A percentile compares a stretch with the other conserved stretches of the same genome.
Evolutionary conservation across 2,329 filamentous ascomycete genomes (phyloP).

Genomic region (Thelonectria discophora): DNA sequence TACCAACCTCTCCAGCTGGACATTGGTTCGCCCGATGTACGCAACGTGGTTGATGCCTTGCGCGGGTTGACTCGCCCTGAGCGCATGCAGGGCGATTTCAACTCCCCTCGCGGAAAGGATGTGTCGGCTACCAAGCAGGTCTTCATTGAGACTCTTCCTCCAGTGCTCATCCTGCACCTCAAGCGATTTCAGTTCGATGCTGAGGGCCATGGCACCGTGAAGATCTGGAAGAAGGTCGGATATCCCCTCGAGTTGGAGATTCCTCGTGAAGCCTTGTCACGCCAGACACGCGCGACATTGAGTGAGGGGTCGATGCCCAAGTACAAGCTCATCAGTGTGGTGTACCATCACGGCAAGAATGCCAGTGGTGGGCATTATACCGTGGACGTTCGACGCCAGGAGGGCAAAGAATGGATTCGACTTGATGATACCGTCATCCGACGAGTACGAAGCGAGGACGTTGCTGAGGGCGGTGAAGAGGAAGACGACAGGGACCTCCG

Average conservation of each 20-base stretch:
- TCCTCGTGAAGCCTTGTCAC: slow-evolving; percentile 86
- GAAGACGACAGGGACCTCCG: slow-evolving; percentile 71
- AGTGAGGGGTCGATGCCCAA: slow-evolving; percentile 76
- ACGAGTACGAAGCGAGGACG: slow-evolving; percentile 85
- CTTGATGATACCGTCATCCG: slow-evolving; percentile 93
- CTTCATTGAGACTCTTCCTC: slow-evolving; percentile 90
- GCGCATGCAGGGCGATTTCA: slow-evolving; percentile 84
- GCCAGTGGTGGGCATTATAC: slow-evolving; percentile 97
- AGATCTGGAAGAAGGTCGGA: slow-evolving; percentile 98
- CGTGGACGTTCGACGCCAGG: slow-evolving; percentile 93
- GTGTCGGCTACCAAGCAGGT: slow-evolving; percentile 90
- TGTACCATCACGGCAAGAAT: slow-evolving; percentile 98
- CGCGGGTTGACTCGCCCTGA: slow-evolving; percentile 86
- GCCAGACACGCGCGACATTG: slow-evolving; percentile 71
- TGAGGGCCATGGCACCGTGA: slow-evolving; percentile 81
- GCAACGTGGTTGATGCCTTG: slow-evolving; percentile 91
- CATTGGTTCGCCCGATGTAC: slow-evolving; percentile 85
- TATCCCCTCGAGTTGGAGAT: slow-evolving; percentile 96
- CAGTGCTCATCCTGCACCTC: slow-evolving; percentile 91
- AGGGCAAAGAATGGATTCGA: slow-evolving; percentile 94
- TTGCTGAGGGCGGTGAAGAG: slow-evolving; percentile 84
- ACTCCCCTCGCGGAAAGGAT: slow-evolving; percentile 78
- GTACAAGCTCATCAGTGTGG: slow-evolving; percentile 87
- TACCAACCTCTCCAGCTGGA: slow-evolving; percentile 96
- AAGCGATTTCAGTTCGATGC: slow-evolving; percentile 98